phyloP scores from a whole-genome alignment of 805 yeast genomes.

The Wickerhamomyces alni region DNA sequence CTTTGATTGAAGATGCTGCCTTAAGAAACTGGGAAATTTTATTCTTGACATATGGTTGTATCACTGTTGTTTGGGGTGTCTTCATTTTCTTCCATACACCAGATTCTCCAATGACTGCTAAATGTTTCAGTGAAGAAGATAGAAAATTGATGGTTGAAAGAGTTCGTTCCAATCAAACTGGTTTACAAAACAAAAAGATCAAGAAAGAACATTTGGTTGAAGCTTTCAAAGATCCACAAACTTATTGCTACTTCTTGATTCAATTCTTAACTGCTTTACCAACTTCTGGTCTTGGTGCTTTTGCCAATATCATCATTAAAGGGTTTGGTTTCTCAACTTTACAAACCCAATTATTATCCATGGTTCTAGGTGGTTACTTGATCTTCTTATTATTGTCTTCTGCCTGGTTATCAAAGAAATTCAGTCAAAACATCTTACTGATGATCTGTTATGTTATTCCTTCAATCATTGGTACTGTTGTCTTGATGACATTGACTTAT shows the following conservation, averaged over 20 bases:
- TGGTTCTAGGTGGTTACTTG: conserved; percentile 38
- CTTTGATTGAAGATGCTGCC: conserved; percentile 25
- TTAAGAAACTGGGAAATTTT: conserved; percentile 49
- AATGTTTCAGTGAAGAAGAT: conserved; percentile 33
- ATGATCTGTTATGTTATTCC: conserved; percentile 29
- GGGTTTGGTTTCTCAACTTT: conserved; percentile 38
- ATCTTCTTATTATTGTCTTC: conserved; percentile 26
- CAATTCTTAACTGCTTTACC: conserved; percentile 39
- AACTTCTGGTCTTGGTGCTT: conserved; percentile 48
- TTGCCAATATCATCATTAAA: conserved; percentile 45
- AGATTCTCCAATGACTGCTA: conserved; percentile 35
- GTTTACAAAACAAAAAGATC: conserved; percentile 42
- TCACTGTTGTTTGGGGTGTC: conserved; percentile 42
- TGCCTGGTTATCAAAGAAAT: conserved; percentile 29
- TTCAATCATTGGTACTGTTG: conserved; percentile 42
- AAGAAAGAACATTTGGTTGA: conserved; percentile 41
- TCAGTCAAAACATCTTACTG: conserved; percentile 11
- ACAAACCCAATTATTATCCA: conserved; percentile 24
- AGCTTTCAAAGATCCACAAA: conserved; percentile 31
- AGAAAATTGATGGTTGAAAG: conserved; percentile 41
- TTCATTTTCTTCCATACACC: conserved; percentile 37
- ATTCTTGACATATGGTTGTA: conserved; percentile 44
- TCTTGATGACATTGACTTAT: conserved; percentile 27
- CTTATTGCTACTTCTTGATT: conserved; percentile 46
- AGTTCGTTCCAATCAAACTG: conserved; percentile 44